Evolutionary conservation across 768 basidiomycete genomes (phyloP).

Genomic region (Pisolithus albus): DNA sequence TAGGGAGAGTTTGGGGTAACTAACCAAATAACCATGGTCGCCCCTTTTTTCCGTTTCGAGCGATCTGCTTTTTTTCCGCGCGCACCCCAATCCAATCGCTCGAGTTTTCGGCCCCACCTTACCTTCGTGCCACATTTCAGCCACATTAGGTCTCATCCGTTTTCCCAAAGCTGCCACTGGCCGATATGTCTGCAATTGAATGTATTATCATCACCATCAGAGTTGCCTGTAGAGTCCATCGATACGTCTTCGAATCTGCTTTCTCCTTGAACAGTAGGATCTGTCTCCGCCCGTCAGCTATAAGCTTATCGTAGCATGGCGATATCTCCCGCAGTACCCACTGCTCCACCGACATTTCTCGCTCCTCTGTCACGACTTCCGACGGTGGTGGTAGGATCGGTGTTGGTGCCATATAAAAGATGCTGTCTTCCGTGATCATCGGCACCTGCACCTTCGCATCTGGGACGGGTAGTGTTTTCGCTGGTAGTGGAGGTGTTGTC

Average conservation of each 20-base stretch:
- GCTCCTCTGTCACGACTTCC: conserved; percentile 34
- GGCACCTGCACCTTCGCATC: not conserved
- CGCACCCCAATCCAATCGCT: no score
- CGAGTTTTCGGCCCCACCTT: no score
- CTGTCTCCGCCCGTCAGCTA: conserved; percentile 43
- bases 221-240: conserved; percentile 18
- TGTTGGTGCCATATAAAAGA: conserved; percentile 8
- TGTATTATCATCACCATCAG: no score
- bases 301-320: conserved; percentile 55
- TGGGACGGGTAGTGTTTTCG: not conserved
- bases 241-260: conserved; percentile 35
- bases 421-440: not conserved
- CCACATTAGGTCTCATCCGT: no score
- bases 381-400: conserved; percentile 7
- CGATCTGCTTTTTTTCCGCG: no score
- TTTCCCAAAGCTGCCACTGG: no score
- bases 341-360: conserved; percentile 76
- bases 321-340: conserved; percentile 75
- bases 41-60: no score
- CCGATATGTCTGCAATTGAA: no score
- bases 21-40: no score
- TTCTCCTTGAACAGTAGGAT: conserved; percentile 42
- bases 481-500: not conserved
- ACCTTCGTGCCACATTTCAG: no score
- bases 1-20: no score